Evolutionary conservation across 1,284 basidiomycete species (phyloP).

Genomic region (Cutaneotrichosporon sp.): DNA sequence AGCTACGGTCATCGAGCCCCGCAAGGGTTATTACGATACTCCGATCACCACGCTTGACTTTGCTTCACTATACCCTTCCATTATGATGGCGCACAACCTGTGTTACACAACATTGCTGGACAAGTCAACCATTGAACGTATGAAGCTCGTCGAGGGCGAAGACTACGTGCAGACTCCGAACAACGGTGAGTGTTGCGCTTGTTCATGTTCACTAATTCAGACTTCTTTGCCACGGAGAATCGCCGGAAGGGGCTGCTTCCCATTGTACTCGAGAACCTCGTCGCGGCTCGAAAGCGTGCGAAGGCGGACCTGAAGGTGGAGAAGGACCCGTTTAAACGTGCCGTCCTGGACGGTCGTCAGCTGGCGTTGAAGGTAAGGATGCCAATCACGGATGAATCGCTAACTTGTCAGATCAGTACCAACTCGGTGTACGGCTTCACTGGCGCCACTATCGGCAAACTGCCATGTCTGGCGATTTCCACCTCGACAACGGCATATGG

Average conservation of each 20-base stretch:
- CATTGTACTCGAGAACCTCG: conserved; percentile 86
- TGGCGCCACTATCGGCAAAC: conserved; percentile 88
- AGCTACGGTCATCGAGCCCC: conserved; percentile 93
- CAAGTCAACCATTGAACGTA: conserved; percentile 69
- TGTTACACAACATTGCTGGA: conserved; percentile 92
- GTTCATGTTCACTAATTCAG: conserved; percentile 54
- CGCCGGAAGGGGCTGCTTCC: conserved; percentile 83
- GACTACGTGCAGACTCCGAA: conserved; percentile 78
- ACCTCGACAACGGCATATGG: conserved; percentile 91
- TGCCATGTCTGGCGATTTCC: conserved; percentile 89
- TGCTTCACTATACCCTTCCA: conserved; percentile 93
- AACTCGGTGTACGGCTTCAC: conserved; percentile 98
- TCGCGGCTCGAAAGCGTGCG: conserved; percentile 84
- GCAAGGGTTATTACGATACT: conserved; percentile 86
- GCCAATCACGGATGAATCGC: background rate
- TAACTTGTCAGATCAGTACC: conserved; percentile 71
- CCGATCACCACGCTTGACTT: conserved; percentile 97
- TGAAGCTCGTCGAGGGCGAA: conserved; percentile 73
- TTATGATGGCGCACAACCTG: conserved; percentile 99
- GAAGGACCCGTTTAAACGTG: conserved; percentile 90
- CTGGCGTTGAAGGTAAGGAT: conserved; percentile 77
- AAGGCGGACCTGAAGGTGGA: conserved; percentile 93
- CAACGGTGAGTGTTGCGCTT: conserved; percentile 64
- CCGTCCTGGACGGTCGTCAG: conserved; percentile 90
- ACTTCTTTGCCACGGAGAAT: conserved; percentile 73